Evolutionary conservation across 2,329 filamentous ascomycete species (phyloP), one percentile per base, ranked within the genome.

Genomic region (Trichoderma arundinaceum): DNA sequence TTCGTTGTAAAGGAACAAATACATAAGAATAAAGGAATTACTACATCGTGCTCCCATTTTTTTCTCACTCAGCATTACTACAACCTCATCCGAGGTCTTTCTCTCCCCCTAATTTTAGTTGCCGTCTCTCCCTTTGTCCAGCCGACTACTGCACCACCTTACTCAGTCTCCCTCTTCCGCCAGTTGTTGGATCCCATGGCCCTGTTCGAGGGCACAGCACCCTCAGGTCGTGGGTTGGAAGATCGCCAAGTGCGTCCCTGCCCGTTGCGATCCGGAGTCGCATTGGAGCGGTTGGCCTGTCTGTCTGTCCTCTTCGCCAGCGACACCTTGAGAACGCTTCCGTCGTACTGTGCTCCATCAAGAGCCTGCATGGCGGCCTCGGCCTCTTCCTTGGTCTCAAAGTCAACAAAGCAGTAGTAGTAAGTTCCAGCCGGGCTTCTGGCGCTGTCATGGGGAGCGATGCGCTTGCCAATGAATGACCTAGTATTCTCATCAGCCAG

Each of bases 371-470:
- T 79, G 22, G 86, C 87, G 9, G 75, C 75, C 39, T 81, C 39
- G 15, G 85, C 86, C 68, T 89, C 83, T 60, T 86, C 82, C 0
- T 77, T 73, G 6, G 80, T 84, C 54, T 77, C 78, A 64, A 90
- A 83, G 70, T 90, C 87, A n/a, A 90, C 85, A 66, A 90, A 90
- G 70, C 86, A 86, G 74, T 87, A 90, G 75, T 89, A 84, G 71
- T 87, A 82, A 68, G 86, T 83, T 35, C 85, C 86, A 0, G 80
- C 77, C 46, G 80, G 78, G n/a, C 78, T 74, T 32, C 77, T 79
- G 66, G 81, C 88, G 71, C 76, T 86, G 71, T 78, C 86, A 73
- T 81, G 87, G 68, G 82, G 86, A 53, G 82, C 88, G 79, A 85
- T 89, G 17, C 82, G 77, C 69, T 84, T 84, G 69, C 82, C 79